Percentiles rank a stretch among this genome's conserved stretches.
phyloP scores from a whole-genome alignment of 805 yeast species.

The Candida railenensis region DNA sequence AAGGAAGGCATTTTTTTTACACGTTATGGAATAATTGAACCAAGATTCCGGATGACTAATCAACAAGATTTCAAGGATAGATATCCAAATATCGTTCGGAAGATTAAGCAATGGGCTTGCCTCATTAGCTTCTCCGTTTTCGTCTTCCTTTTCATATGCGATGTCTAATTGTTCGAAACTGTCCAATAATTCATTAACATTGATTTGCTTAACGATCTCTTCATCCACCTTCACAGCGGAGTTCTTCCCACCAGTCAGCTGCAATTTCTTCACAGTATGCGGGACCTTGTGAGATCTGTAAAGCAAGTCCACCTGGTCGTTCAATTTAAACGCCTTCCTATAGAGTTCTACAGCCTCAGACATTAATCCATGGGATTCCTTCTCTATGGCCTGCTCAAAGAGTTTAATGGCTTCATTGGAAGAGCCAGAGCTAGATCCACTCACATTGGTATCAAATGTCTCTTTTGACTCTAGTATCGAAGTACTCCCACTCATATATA shows the following conservation, averaged over 20 bases:
- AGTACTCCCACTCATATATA: conserved; percentile 12
- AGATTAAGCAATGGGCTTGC: conserved; percentile 32
- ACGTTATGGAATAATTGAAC: conserved; percentile 59
- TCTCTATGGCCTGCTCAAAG: conserved; percentile 69
- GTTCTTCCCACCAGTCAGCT: conserved; percentile 27
- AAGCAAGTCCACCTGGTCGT: conserved; percentile 60
- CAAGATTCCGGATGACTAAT: conserved; percentile 57
- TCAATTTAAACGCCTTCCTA: conserved; percentile 64
- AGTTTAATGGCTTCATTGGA: conserved; percentile 52
- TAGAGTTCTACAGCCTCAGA: conserved; percentile 79
- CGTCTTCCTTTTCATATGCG: conserved; percentile 1
- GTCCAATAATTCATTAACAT: conserved; percentile 40
- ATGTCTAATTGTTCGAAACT: conserved; percentile 29
- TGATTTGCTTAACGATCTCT: conserved; percentile 32
- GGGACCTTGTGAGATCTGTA: conserved; percentile 60
- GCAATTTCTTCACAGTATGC: conserved; percentile 30
- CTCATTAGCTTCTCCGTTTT: not conserved
- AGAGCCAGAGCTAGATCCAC: conserved; percentile 1
- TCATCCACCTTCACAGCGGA: conserved; percentile 33
- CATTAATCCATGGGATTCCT: conserved; percentile 72
- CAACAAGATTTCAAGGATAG: conserved; percentile 49
- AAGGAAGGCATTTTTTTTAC: conserved; percentile 53
- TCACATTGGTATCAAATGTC: not conserved
- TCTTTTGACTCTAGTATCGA: conserved; percentile 4
- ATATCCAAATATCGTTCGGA: conserved; percentile 58